Evolutionary conservation across 2,329 filamentous ascomycete species (phyloP).

Genomic region (Aureobasidium leucospermi): DNA sequence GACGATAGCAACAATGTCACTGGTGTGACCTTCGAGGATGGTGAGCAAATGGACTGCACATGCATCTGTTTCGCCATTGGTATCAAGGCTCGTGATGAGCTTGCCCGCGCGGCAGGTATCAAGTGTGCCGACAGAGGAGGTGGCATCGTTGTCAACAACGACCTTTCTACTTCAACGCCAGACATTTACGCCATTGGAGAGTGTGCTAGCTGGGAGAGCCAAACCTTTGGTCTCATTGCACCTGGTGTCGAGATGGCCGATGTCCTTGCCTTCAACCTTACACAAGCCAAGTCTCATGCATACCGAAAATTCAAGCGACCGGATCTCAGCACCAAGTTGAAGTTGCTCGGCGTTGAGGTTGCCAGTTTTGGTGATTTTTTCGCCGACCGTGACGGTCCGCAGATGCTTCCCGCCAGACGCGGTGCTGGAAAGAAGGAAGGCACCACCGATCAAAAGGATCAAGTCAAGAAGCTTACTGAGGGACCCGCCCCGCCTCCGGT

Average conservation of each 20-base stretch:
- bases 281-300: conserved; percentile 66
- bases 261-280: conserved; percentile 83
- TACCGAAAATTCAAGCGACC: conserved; percentile 68
- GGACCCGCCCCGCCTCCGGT: conserved; percentile 55
- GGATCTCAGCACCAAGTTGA: conserved; percentile 85
- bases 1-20: conserved; percentile 60
- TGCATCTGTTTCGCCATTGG: conserved; percentile 89
- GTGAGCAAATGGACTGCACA: conserved; percentile 66
- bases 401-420: conserved; percentile 57
- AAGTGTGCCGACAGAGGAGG: conserved; percentile 65
- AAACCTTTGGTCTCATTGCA: conserved; percentile 82
- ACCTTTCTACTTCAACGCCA: conserved; percentile 61
- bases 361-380: conserved; percentile 94
- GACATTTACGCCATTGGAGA: conserved; percentile 85
- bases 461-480: conserved; percentile 47
- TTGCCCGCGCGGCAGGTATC: conserved; percentile 64
- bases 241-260: conserved; percentile 92
- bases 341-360: conserved; percentile 82
- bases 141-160: conserved; percentile 62
- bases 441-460: conserved; percentile 30
- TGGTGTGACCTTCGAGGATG: conserved; percentile 74
- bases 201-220: conserved; percentile 81
- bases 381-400: conserved; percentile 76
- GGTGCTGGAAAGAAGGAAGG: conserved; percentile 40
- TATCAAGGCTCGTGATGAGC: conserved; percentile 70